Evolutionary conservation across 78 protist species (phyloP), one percentile per base, ranked within the genome.

Genomic region (Guillardia theta): DNA sequence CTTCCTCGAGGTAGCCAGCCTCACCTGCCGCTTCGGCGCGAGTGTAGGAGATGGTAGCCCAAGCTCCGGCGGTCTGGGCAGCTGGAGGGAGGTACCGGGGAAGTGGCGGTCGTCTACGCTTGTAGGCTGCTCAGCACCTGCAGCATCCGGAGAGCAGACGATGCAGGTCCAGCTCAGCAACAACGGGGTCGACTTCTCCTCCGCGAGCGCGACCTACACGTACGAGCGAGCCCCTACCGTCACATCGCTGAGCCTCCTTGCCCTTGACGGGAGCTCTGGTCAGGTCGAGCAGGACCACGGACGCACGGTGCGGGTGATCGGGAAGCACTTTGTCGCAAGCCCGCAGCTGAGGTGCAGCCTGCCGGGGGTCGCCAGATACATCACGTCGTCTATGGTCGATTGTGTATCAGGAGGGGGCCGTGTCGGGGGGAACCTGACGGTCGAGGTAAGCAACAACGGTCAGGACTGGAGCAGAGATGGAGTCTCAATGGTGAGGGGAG

Each of bases 401-500:
- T 12, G 62, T 53, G 18, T 12, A 18, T 12, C 62, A 53, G 18
- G 62, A 53, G 33, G 62, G 62, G 62, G 62, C 33, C 12, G 62
- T 12, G 18, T 12, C 62, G 62, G n/a, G 1, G 41, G 45, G 8
- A 70, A 70, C 45, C 46, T 70, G 41, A 70, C 41, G 41, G 22
- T 70, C 45, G 83, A 70, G 83, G 83, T 70, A 1, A 70, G 83
- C 83, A 70, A 70, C 83, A 70, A 70, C 41, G 83, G 83, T 36
- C 27, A 15, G 0, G 83, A 70, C 41, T 15, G 33, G 36, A 70
- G 45, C 1, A 4, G 15, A 43, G 36, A 43, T 43, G 83, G 36
- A 4, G 41, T 70, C 39, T 58, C 70, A 58, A 58, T 58, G n/a
- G n/a, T n/a, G n/a, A n/a, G n/a, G n/a, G n/a, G n/a, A n/a, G n/a